Percentiles rank a stretch among this genome's conserved stretches.
phyloP scores from a whole-genome alignment of 2,329 filamentous ascomycete genomes.

The Trichoderma aggressivum region DNA sequence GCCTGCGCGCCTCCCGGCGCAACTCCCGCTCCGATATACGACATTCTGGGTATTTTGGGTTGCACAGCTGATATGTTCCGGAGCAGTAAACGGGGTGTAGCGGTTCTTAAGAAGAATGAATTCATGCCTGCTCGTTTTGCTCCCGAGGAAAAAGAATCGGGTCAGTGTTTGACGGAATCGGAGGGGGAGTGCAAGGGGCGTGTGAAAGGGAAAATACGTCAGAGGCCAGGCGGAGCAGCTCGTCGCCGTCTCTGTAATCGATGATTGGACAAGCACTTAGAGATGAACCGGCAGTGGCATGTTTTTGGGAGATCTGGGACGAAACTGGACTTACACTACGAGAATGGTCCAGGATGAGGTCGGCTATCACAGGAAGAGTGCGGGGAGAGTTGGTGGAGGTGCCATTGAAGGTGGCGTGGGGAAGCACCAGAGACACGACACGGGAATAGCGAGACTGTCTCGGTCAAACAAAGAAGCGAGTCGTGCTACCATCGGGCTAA shows the following conservation, averaged over 20 bases:
- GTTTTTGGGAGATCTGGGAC: neutral
- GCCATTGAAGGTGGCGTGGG: neutral
- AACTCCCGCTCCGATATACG: constrained; percentile 1
- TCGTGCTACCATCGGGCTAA: neutral
- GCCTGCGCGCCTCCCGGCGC: constrained; percentile 13
- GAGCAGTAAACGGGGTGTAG: neutral
- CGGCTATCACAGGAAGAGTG: neutral
- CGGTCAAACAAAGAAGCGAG: neutral
- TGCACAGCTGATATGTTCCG: neutral
- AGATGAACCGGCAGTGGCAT: neutral
- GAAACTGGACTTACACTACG: neutral
- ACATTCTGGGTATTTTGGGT: neutral
- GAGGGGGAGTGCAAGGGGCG: neutral
- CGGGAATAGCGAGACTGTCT: neutral
- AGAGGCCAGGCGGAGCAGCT: neutral
- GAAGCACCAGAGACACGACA: neutral
- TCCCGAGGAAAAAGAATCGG: neutral
- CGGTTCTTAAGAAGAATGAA: neutral
- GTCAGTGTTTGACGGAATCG: neutral
- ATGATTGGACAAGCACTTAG: neutral
- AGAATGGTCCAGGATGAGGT: neutral
- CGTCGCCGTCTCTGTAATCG: neutral
- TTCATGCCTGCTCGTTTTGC: neutral
- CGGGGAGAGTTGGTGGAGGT: neutral
- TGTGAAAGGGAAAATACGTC: neutral